These are phyloP conservation scores for Zarea fungicola DNA, from an alignment of 2,329 filamentous ascomycete species.

Conservation along the genomic window DNA sequence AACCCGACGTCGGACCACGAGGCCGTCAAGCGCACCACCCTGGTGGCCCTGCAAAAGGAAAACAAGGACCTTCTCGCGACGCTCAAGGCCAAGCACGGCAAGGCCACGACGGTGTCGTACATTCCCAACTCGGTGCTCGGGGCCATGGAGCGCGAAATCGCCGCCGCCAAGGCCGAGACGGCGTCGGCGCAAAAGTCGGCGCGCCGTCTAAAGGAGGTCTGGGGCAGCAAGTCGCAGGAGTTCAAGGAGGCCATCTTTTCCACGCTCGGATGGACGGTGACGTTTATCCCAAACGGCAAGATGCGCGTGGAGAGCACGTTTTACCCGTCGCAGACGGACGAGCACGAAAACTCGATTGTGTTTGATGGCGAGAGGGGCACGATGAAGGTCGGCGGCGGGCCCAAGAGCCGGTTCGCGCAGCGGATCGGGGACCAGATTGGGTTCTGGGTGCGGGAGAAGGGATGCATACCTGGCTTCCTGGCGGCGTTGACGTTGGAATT, in stretches of 20 bases:
- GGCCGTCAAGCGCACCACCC: constrained; percentile 74
- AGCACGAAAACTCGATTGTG: constrained; percentile 69
- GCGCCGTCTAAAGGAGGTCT: constrained; percentile 85
- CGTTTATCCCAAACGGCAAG: constrained; percentile 95
- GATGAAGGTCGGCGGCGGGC: constrained; percentile 95
- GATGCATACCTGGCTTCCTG: constrained; percentile 88
- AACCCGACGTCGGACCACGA: constrained; percentile 88
- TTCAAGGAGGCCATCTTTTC: constrained; percentile 93
- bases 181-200: constrained; percentile 77
- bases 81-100: constrained; percentile 44
- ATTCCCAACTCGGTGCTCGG: constrained; percentile 75
- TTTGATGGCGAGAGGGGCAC: constrained; percentile 93
- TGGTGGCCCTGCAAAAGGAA: constrained; percentile 72
- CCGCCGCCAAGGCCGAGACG: constrained; percentile 63
- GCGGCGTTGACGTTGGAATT: constrained; percentile 90
- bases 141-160: constrained; percentile 68
- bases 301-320: constrained; percentile 87
- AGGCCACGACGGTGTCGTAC: constrained; percentile 45
- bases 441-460: constrained; percentile 93
- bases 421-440: constrained; percentile 83
- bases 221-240: constrained; percentile 83
- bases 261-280: constrained; percentile 88
- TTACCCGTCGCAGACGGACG: constrained; percentile 62
- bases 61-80: constrained; percentile 78
- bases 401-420: constrained; percentile 76